Base-by-base conservation (phyloP, 192 early-diverging fungal genomes). In the Coemansia sp. region DNA sequence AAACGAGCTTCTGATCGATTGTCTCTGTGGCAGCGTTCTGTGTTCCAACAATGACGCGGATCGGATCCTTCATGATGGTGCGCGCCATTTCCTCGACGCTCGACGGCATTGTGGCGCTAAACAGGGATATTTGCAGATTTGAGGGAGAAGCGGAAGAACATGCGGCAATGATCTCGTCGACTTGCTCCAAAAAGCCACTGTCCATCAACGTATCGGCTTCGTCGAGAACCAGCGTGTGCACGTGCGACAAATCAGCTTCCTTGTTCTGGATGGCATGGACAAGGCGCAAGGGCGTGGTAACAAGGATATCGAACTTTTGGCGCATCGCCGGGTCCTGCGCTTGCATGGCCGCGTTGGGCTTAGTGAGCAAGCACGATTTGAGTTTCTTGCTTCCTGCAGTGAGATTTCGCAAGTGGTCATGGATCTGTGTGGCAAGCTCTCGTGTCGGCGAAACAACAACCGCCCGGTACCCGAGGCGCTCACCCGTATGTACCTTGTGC, bases 51-150 rank as follows among this genome's bases (percentile, higher is more conserved):
- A 96, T 91, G 58, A 97, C 78, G 34, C 96, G 86, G 62, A 97
- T 85, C 24, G 96, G 96, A 52, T 89, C 84, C 39, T 88, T 84
- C 98, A 98, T 98, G 66, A 97, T 92, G 11, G 93, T 91, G 39
- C 87, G 90, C 11, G 96, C 98, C 57, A 98, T 84, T n/a, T 89
- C 69, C 77, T 98, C 96, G 11, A 99, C 92, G 36, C 90, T 88
- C 8, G 91, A 90, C 20, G 95, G 92, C 62, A 99, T 89, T 0
- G 96, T 99, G 6, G 98, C 98, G 83, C 92, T 95, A 86, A 94
- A 99, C 51, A 98, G 76, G 0, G 89, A 88, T 63, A 91, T 94
- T 75, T 92, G 91, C 30, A 98, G 73, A 52, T 78, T 81, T 0
- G 85, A 45, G 38, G 88, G 84, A 14, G 44, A 84, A 14, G 44